Conservation (phyloP, 1,139 yeast species). For the Diutina neorugosa region DNA sequence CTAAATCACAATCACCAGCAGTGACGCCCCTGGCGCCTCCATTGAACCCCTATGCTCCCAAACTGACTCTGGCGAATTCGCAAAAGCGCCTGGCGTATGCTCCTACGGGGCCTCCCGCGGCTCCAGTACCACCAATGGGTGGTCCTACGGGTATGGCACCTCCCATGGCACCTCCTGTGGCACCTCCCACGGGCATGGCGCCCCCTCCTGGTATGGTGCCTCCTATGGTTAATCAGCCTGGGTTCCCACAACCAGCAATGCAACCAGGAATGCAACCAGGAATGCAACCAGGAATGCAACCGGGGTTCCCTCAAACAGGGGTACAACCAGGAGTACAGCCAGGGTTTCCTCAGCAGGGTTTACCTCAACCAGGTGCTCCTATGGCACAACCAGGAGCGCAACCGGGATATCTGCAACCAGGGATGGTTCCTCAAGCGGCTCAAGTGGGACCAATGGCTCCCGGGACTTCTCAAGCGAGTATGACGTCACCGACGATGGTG, state of each 20-base stretch:
- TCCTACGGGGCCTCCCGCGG: too few species aligned
- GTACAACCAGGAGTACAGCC: background rate
- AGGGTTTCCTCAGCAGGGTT: too few species aligned
- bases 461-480: constrained; percentile 1
- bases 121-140: background rate
- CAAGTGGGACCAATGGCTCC: background rate
- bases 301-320: constrained; percentile 8
- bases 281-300: too few species aligned
- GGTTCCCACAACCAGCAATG: constrained; percentile 4
- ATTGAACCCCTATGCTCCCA: constrained; percentile 1
- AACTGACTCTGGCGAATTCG: background rate
- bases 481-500: constrained; percentile 8
- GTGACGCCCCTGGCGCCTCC: background rate
- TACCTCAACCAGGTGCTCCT: too few species aligned
- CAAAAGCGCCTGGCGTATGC: background rate
- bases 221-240: constrained; percentile 5
- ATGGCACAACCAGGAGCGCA: constrained; percentile 4
- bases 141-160: background rate
- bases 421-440: constrained; percentile 4
- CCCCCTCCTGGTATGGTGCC: background rate
- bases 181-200: background rate
- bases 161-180: background rate
- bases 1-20: background rate
- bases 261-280: constrained; percentile 5
- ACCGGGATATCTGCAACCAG: constrained; percentile 2